These are phyloP conservation scores for Glebionis coronaria DNA, from an alignment of 129 eudicot genomes.

Conservation along the genomic window DNA sequence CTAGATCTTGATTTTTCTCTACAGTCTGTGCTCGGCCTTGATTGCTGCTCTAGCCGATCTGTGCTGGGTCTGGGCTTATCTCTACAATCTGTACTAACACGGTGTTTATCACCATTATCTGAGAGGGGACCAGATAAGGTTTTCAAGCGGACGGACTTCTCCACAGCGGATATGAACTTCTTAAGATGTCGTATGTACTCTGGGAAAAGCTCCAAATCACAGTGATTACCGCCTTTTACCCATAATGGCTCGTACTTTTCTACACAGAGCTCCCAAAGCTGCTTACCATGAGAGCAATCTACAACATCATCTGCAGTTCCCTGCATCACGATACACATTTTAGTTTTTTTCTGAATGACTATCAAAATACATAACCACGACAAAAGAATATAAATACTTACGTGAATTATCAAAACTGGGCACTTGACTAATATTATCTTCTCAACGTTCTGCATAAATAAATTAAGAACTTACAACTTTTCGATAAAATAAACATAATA, in stretches of 20 bases:
- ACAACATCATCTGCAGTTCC: slow-evolving; percentile 99
- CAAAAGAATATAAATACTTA: slow-evolving; percentile 37
- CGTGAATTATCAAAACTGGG: slow-evolving; percentile 91
- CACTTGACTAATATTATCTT: slow-evolving; percentile 70
- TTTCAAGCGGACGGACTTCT: slow-evolving; percentile 56
- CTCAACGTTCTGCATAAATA: slow-evolving; percentile 74
- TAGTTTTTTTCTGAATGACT: background rate
- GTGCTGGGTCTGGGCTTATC: slow-evolving; percentile 60
- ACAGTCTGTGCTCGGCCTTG: slow-evolving; percentile 57
- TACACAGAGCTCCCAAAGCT: slow-evolving; percentile 85
- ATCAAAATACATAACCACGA: background rate
- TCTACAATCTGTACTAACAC: slow-evolving; percentile 58
- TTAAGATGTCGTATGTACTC: slow-evolving; percentile 85
- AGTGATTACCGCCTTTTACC: slow-evolving; percentile 89
- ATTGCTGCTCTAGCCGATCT: slow-evolving; percentile 51
- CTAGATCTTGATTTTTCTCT: slow-evolving; percentile 64
- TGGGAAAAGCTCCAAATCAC: slow-evolving; percentile 89
- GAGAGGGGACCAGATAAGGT: slow-evolving; percentile 32
- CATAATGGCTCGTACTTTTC: slow-evolving; percentile 94
- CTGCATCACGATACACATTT: slow-evolving; percentile 29
- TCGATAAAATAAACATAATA: background rate
- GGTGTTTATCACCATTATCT: slow-evolving; percentile 46
- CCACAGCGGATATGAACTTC: slow-evolving; percentile 72
- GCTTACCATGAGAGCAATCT: slow-evolving; percentile 89
- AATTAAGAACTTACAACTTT: slow-evolving; percentile 7